Evolutionary conservation across 257 asterid genomes (phyloP).

Genomic region (Fraxinus pennsylvanica): DNA sequence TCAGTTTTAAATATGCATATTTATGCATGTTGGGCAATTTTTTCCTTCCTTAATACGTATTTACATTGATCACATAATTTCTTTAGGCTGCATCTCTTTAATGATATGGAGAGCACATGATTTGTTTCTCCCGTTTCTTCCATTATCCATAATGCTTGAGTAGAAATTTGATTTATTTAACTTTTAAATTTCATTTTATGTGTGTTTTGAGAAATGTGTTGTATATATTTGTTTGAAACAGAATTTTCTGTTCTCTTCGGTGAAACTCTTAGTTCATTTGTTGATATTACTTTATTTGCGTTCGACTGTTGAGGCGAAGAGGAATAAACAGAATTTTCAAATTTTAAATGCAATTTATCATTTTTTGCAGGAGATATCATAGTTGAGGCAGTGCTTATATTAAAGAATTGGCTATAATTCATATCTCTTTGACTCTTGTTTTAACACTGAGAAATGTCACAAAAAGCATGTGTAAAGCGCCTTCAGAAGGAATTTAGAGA

Average conservation of each 20-base stretch:
- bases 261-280: background rate
- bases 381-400: background rate
- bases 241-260: background rate
- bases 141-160: background rate
- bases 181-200: background rate
- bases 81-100: background rate
- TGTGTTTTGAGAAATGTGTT: background rate
- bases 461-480: constrained; percentile 86
- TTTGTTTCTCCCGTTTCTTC: background rate
- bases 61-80: background rate
- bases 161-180: background rate
- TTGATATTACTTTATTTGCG: background rate
- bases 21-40: background rate
- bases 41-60: background rate
- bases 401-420: background rate
- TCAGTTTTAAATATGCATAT: background rate
- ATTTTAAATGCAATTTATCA: background rate
- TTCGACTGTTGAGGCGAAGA: background rate
- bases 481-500: constrained; percentile 97
- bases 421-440: background rate
- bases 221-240: background rate
- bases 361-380: background rate
- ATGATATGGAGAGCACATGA: background rate
- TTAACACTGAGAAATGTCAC: constrained; percentile 52
- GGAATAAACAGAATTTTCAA: background rate